Evolutionary conservation across 352 stramenopile species (phyloP).

Genomic region (Pythium rishiriense): DNA sequence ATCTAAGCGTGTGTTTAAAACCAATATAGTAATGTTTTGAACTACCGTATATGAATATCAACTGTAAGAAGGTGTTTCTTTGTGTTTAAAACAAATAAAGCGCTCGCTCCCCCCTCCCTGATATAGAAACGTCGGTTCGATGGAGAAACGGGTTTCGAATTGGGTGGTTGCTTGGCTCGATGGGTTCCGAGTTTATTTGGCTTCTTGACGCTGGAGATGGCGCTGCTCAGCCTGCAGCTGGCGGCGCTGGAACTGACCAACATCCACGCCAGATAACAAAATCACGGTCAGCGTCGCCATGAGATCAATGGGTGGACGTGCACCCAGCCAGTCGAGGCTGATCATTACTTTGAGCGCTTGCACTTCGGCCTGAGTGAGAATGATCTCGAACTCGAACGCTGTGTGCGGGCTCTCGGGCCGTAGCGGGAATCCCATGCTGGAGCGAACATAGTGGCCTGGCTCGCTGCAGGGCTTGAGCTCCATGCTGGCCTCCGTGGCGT

Average conservation of each 20-base stretch:
- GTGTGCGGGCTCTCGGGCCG: neutral
- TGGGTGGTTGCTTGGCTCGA: neutral
- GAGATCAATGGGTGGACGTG: neutral
- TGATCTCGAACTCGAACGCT: conserved; percentile 55
- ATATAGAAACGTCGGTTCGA: neutral
- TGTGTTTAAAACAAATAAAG: conserved; percentile 1
- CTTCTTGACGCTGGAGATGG: conserved; percentile 45
- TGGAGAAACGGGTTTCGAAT: conserved; percentile 7
- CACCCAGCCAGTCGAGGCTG: neutral
- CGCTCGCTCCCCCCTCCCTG: no score
- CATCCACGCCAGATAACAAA: neutral
- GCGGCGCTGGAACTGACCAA: conserved; percentile 44
- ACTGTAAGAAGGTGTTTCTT: neutral
- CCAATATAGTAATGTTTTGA: neutral
- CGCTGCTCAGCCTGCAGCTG: conserved; percentile 56
- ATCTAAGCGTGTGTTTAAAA: neutral
- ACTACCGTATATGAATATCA: neutral
- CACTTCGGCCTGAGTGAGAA: conserved; percentile 60
- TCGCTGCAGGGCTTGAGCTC: conserved; percentile 45
- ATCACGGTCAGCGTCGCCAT: neutral
- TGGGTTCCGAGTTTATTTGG: conserved; percentile 2
- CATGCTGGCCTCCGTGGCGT: conserved; percentile 44
- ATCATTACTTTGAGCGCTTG: conserved; percentile 50
- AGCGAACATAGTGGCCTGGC: conserved; percentile 53
- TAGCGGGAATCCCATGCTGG: conserved; percentile 28